Base-by-base conservation (phyloP, 805 yeast genomes). In the Candida dajiaensis region DNA sequence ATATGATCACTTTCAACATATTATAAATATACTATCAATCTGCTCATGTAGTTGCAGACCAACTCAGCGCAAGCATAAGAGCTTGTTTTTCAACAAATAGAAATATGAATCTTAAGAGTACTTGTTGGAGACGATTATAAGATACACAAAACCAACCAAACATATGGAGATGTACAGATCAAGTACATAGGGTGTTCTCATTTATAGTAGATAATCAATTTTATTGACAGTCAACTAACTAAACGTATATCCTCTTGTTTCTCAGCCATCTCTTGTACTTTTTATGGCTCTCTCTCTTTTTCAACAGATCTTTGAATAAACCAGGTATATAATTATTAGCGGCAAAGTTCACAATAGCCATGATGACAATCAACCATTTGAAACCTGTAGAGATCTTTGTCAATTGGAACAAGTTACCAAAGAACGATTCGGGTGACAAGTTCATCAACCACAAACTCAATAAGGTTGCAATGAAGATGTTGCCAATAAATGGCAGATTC, bases 351-450 rank as follows among this genome's bases (percentile, higher is more conserved):
- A 72, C 40, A 0, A 64, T 47, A 0, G 81, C 78, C 31, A 73
- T 56, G 0, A 68, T 35, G 13, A 78, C 37, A n/a, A 89, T 71
- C n/a, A 72, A 56, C 18, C 67, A 38, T 54, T 81, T 82, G 61
- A 83, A 80, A 7, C 62, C 51, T 2, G 48, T 40, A 0, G 86
- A 69, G 28, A 85, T 71, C 47, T 72, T 65, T 0, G 96, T 85
- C 55, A 94, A 68, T 58, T 89, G 94, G 79, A 94, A 82, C 50
- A 87, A 66, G 3, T 71, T 62, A 1, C 92, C 96, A 50, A 83
- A 61, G 62, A 71, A 63, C 1, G 82, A 69, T 12, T 72, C 70
- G 4, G 78, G 73, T 42, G 74, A 67, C 6, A 81, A 66, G 21
- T 63, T 54, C 79, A 90, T 83, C 53, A 89, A 66, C 3, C 63